Evolutionary conservation across 139 green algal species (phyloP).

Genomic region (Coccomyxa sp.): DNA sequence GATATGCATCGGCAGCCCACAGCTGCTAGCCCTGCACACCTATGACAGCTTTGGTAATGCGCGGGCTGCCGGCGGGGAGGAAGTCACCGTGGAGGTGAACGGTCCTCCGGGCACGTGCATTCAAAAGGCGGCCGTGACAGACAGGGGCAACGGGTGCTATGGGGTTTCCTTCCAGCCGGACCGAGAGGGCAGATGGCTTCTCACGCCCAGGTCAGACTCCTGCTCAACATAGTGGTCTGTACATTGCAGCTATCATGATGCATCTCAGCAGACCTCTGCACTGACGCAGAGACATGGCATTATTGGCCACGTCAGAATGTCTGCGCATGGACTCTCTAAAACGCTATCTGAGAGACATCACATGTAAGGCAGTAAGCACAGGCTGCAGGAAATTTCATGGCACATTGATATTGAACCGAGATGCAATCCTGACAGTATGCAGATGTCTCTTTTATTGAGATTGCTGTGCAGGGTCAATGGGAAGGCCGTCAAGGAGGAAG

Average conservation of each 20-base stretch:
- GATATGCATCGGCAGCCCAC: background rate
- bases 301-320: no score
- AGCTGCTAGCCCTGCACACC: conserved; percentile 4
- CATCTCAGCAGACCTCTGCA: no score
- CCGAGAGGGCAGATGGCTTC: background rate
- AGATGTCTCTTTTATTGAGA: background rate
- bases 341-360: no score
- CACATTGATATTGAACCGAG: no score
- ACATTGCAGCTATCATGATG: no score
- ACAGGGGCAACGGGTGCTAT: conserved; percentile 18
- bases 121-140: background rate
- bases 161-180: conserved; percentile 7
- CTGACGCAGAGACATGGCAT: no score
- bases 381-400: no score
- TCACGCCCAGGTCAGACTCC: conserved; percentile 18
- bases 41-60: conserved; percentile 14
- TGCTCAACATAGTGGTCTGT: no score
- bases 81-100: conserved; percentile 6
- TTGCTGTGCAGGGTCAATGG: conserved; percentile 11
- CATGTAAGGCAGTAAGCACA: no score
- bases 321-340: no score
- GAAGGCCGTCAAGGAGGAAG: background rate
- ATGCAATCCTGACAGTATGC: no score
- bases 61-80: background rate
- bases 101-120: background rate